Base-by-base conservation (phyloP, 257 asterid genomes). In the Buddleja alternifolia region DNA sequence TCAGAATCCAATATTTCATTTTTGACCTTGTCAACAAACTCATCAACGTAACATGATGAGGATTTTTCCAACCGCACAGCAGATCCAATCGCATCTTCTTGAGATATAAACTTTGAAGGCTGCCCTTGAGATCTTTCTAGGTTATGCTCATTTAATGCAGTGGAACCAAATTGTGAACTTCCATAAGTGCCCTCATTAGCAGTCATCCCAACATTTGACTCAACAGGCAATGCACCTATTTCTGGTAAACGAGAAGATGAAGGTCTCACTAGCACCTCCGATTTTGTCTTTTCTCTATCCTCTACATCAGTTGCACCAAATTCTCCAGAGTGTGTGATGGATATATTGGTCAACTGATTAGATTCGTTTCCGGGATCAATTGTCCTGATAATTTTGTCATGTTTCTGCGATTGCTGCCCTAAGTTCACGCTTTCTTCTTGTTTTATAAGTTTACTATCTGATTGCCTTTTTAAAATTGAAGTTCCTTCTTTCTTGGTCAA, bases 31-130 rank as follows among this genome's bases (percentile, higher is more conserved):
- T 83, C 78, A 67, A 81, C 81, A 84, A 82, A 90, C 63, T 88
- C 92, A 8, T 78, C 88, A 11, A 86, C 80, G 68, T 80, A 82
- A 57, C 75, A 83, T 2, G 80, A 63, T 14, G 98, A 88, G 63
- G 87, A 83, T 75, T 84, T 78, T 58, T 86, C 87, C 14, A 88
- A 74, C 69, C 77, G 84, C 39, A 78, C 83, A 45, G 92, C 95
- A 73, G 98, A 90, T 67, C 75, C 90, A 61, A 83, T 73, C 29
- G 75, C 76, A 84, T 80, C 94, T 9, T 63, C 88, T 42, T 51
- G 78, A 8, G 79, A 71, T 17, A 68, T 7, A 41, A 74, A 55
- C 19, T 23, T 63, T 24, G 60, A 50, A 75, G 76, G 67, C 67
- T 70, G 73, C 44, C 70, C 72, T 21, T 73, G 62, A 25, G 77